These are phyloP conservation scores for Candida sanyaensis DNA, from an alignment of 1,139 yeast genomes.

Conservation along the genomic window DNA sequence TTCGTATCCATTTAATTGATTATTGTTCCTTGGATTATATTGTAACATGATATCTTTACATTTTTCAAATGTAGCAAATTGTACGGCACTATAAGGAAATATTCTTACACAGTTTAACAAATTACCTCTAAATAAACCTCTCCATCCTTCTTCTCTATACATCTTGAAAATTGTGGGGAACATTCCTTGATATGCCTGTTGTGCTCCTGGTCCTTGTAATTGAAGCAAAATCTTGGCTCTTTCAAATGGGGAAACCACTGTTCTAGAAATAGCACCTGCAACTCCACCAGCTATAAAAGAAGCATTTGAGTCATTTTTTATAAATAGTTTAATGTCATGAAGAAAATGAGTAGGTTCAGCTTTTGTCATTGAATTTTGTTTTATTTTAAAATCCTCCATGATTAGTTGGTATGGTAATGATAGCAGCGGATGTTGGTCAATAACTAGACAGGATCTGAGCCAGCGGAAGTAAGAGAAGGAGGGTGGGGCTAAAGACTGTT, in stretches of 20 bases:
- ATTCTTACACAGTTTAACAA: slow-evolving; percentile 86
- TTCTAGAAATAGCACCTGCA: slow-evolving; percentile 92
- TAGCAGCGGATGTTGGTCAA: neutral
- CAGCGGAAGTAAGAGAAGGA: neutral
- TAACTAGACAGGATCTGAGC: too few relatives aligned
- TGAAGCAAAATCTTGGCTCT: slow-evolving; percentile 91
- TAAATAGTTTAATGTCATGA: slow-evolving; percentile 24
- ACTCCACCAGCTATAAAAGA: slow-evolving; percentile 62
- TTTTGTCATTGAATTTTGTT: slow-evolving; percentile 7
- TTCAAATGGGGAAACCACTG: slow-evolving; percentile 96
- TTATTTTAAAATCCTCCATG: slow-evolving; percentile 11
- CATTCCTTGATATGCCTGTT: slow-evolving; percentile 70
- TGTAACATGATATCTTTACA: slow-evolving; percentile 52
- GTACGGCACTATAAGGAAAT: slow-evolving; percentile 94
- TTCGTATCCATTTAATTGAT: slow-evolving; percentile 47
- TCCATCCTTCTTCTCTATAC: slow-evolving; percentile 88
- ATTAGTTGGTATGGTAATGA: neutral
- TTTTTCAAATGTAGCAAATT: slow-evolving; percentile 81
- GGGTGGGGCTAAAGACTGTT: neutral
- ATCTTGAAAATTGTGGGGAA: slow-evolving; percentile 73
- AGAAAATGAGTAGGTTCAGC: slow-evolving; percentile 7
- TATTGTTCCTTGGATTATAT: slow-evolving; percentile 22
- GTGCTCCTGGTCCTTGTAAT: slow-evolving; percentile 75
- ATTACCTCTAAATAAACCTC: slow-evolving; percentile 88
- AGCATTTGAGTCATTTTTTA: slow-evolving; percentile 54